phyloP scores from a whole-genome alignment of 805 yeast species.

The Candida orba region DNA sequence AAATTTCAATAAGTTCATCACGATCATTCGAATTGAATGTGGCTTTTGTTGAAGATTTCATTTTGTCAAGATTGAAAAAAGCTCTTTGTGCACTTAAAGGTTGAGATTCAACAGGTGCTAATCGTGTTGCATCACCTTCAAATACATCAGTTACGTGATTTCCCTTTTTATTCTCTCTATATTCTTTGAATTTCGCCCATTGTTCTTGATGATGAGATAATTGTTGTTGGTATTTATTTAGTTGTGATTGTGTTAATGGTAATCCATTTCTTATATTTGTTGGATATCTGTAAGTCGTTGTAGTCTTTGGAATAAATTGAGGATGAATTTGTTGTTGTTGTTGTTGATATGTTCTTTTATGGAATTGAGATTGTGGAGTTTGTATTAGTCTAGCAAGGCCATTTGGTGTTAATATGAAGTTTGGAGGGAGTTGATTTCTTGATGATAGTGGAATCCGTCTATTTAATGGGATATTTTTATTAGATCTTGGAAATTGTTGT shows the following conservation, averaged over 20 bases:
- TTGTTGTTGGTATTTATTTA: slow-evolving; percentile 21
- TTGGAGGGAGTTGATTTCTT: slow-evolving; percentile 1
- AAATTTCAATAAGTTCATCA: slow-evolving; percentile 8
- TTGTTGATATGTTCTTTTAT: slow-evolving; percentile 6
- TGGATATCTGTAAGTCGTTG: slow-evolving; percentile 16
- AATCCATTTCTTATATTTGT: slow-evolving; percentile 3
- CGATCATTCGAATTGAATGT: too few species aligned
- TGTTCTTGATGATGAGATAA: slow-evolving; percentile 21
- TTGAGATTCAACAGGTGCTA: slow-evolving; percentile 44
- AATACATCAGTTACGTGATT: slow-evolving; percentile 42
- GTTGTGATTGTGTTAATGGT: slow-evolving; percentile 20
- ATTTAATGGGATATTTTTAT: slow-evolving; percentile 3
- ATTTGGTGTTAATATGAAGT: slow-evolving; percentile 6
- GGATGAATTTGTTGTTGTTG: not conserved
- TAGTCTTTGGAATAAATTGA: slow-evolving; percentile 17
- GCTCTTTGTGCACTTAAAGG: slow-evolving; percentile 44
- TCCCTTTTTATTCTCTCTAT: slow-evolving; percentile 16
- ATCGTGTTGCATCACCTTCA: slow-evolving; percentile 36
- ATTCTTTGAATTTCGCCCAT: slow-evolving; percentile 22
- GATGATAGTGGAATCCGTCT: slow-evolving; percentile 1
- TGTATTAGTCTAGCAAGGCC: slow-evolving; percentile 4
- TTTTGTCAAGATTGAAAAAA: slow-evolving; percentile 27
- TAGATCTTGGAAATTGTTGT: slow-evolving; percentile 10
- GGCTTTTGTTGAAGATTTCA: not conserved
- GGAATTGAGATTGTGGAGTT: slow-evolving; percentile 4